Evolutionary conservation across 2,329 filamentous ascomycete genomes (phyloP).

Genomic region (Ophiostoma piceae): DNA sequence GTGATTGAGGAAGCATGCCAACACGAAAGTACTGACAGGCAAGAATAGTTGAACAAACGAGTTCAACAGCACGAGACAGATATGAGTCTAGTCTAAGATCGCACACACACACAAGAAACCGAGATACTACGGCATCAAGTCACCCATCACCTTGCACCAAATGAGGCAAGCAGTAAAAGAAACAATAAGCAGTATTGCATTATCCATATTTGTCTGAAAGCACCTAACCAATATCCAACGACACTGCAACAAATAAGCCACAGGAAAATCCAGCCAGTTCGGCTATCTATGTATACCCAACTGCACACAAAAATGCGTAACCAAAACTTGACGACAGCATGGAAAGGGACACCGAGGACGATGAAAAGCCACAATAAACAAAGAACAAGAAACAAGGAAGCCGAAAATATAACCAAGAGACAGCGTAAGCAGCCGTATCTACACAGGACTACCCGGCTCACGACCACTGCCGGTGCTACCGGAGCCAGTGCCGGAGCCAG

Average conservation of each 20-base stretch:
- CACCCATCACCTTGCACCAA: neutral
- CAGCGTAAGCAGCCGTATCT: neutral
- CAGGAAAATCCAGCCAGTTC: neutral
- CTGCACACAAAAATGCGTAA: neutral
- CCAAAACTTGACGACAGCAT: neutral
- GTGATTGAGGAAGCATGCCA: too few species aligned
- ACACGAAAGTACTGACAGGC: too few species aligned
- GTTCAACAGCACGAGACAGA: too few species aligned
- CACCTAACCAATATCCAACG: neutral
- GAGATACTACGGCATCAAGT: neutral
- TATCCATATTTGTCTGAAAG: constrained; percentile 2
- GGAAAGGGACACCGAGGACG: neutral
- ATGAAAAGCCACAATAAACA: neutral
- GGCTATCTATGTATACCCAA: neutral
- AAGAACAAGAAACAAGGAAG: neutral
- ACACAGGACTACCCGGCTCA: constrained; percentile 49
- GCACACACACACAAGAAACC: neutral
- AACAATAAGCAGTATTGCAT: neutral
- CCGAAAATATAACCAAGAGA: constrained; percentile 3
- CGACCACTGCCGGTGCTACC: constrained; percentile 45
- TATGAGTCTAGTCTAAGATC: too few species aligned
- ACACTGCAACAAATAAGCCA: neutral
- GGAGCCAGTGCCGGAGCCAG: constrained; percentile 45
- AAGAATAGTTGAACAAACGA: too few species aligned
- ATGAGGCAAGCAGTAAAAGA: neutral